These are phyloP conservation scores for Verticillium tricorpus DNA, from an alignment of 2,329 filamentous ascomycete genomes.

Conservation along the genomic window DNA sequence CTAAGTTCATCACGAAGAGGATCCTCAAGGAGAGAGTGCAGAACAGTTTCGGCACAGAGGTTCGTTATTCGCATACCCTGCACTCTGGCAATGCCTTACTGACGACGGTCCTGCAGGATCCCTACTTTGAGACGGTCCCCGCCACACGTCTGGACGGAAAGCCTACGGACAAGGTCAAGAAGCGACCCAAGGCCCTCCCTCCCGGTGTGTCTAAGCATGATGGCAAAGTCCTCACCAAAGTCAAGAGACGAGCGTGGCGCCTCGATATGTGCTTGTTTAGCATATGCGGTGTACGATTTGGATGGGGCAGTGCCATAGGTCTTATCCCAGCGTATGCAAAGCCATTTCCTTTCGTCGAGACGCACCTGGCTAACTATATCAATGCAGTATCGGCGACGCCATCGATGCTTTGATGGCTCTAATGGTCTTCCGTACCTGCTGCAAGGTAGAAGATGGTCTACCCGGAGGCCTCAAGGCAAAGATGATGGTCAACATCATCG, in stretches of 20 bases:
- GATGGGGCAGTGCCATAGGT: slow-evolving; percentile 84
- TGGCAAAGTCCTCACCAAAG: slow-evolving; percentile 74
- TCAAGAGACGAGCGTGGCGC: slow-evolving; percentile 79
- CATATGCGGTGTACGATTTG: slow-evolving; percentile 76
- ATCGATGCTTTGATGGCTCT: slow-evolving; percentile 70
- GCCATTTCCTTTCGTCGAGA: neutral
- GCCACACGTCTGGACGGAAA: slow-evolving; percentile 65
- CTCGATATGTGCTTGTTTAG: slow-evolving; percentile 83
- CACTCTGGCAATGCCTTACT: slow-evolving; percentile 5
- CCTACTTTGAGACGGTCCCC: slow-evolving; percentile 80
- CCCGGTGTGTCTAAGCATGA: slow-evolving; percentile 81
- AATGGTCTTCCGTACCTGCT: slow-evolving; percentile 69
- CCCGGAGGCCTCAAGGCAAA: slow-evolving; percentile 52
- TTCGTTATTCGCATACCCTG: slow-evolving; percentile 16
- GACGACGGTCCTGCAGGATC: slow-evolving; percentile 56
- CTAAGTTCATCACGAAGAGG: slow-evolving; percentile 52
- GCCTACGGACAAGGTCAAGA: slow-evolving; percentile 69
- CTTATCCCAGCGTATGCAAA: slow-evolving; percentile 70
- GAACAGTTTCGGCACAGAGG: slow-evolving; percentile 56
- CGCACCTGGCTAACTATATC: neutral
- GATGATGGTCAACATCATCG: slow-evolving; percentile 76
- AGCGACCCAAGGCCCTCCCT: slow-evolving; percentile 78
- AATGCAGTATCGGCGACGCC: slow-evolving; percentile 64
- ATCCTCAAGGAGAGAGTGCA: slow-evolving; percentile 51
- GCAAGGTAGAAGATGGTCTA: slow-evolving; percentile 72